Percentiles rank a stretch among this genome's conserved stretches.
Evolutionary conservation across 2,329 filamentous ascomycete genomes (phyloP).

Genomic region (Phialophora macrospora): DNA sequence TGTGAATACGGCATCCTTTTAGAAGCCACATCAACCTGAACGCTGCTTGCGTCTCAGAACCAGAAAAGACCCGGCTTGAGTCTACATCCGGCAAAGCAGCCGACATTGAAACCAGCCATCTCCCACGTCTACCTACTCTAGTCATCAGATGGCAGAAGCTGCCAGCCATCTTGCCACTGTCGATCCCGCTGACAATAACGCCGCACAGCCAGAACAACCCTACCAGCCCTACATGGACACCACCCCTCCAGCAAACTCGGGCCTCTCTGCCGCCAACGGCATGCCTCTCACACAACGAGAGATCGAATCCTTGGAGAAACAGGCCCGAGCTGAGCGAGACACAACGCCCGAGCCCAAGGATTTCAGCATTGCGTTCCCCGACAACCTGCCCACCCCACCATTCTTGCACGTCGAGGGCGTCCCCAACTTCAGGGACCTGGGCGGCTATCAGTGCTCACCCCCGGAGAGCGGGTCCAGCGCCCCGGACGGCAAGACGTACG

Average conservation of each 20-base stretch:
- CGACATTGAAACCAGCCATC: neutral
- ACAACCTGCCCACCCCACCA: constrained; percentile 38
- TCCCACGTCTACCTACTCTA: neutral
- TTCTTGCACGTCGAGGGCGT: constrained; percentile 59
- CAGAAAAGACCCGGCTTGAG: neutral
- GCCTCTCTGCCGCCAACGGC: constrained; percentile 26
- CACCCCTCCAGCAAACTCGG: constrained; percentile 13
- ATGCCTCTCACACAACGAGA: constrained; percentile 27
- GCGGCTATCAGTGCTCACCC: constrained; percentile 56
- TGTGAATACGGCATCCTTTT: too few relatives aligned
- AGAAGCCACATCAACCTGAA: too few relatives aligned
- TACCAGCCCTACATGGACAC: constrained; percentile 33
- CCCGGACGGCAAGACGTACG: constrained; percentile 22
- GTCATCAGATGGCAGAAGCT: neutral
- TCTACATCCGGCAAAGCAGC: too few relatives aligned
- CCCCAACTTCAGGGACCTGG: constrained; percentile 71
- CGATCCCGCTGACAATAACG: constrained; percentile 12
- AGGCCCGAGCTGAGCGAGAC: constrained; percentile 21
- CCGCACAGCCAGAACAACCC: constrained; percentile 20
- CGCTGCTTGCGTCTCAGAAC: too few relatives aligned
- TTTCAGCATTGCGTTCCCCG: constrained; percentile 33
- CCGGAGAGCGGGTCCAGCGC: constrained; percentile 7
- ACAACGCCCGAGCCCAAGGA: constrained; percentile 33
- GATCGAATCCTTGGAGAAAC: constrained; percentile 20
- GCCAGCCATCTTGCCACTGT: neutral